Conservation (phyloP, 257 asterid genomes). For the Nicotiana obtusifolia region DNA sequence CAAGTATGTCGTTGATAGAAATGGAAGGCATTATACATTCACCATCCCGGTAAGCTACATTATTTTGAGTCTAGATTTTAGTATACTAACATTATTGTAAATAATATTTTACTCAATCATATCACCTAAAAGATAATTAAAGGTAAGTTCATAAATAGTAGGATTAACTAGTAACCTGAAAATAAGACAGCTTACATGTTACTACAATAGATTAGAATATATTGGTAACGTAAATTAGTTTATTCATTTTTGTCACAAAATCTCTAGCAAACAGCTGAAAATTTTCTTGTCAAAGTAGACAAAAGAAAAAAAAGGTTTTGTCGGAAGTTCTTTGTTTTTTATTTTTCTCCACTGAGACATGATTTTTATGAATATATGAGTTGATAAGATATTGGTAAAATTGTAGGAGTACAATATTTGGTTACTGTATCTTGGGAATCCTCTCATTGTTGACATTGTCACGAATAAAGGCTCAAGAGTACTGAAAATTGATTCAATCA, state of each 20-base stretch:
- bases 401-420: conserved; percentile 27
- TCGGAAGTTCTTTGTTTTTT: too few relatives aligned
- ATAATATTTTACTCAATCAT: not conserved
- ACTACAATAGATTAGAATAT: too few relatives aligned
- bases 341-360: not conserved
- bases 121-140: not conserved
- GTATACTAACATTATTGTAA: too few relatives aligned
- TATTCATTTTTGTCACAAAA: not conserved
- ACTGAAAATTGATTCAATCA: conserved; percentile 33
- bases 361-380: not conserved
- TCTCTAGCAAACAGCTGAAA: not conserved
- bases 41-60: conserved; percentile 21
- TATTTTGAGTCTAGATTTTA: not conserved
- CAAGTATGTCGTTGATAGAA: conserved; percentile 5
- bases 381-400: not conserved
- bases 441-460: conserved; percentile 30
- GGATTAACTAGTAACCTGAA: not conserved
- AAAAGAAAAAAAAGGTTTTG: too few relatives aligned
- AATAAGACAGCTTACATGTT: too few relatives aligned
- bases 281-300: too few relatives aligned
- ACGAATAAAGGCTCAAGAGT: conserved; percentile 14
- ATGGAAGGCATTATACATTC: conserved; percentile 23
- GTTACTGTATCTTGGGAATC: conserved; percentile 26
- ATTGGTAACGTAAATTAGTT: too few relatives aligned
- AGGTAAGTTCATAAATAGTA: too few relatives aligned